These are phyloP conservation scores for Phenoliferia sp. DNA, from an alignment of 1,284 basidiomycete species.

Conservation along the genomic window DNA sequence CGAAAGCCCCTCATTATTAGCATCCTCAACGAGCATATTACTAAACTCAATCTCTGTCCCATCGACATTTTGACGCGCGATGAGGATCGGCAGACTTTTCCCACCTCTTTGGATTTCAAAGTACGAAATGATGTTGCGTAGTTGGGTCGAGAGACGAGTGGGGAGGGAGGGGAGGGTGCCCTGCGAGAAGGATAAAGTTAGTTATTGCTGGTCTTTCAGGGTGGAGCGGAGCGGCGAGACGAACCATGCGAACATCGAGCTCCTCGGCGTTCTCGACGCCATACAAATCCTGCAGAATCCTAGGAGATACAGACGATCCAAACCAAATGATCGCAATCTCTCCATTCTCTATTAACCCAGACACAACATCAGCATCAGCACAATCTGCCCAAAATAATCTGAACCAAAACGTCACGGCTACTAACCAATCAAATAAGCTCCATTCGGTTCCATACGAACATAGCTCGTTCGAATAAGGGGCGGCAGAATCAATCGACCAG, in stretches of 20 bases:
- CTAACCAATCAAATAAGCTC: constrained; percentile 83
- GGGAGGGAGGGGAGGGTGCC: constrained; percentile 66
- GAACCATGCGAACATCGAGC: constrained; percentile 68
- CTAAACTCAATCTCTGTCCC: constrained; percentile 92
- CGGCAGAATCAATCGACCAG: constrained; percentile 61
- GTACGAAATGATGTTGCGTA: constrained; percentile 73
- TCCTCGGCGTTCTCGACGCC: constrained; percentile 71
- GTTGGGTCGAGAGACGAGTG: constrained; percentile 74
- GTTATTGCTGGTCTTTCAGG: not conserved
- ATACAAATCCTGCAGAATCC: constrained; percentile 78
- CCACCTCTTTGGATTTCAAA: constrained; percentile 61
- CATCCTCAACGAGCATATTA: constrained; percentile 94
- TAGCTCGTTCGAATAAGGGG: constrained; percentile 79
- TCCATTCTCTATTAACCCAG: constrained; percentile 66
- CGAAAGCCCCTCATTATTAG: constrained; percentile 89
- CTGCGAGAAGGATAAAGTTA: constrained; percentile 43
- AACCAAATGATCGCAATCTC: constrained; percentile 89
- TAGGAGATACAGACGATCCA: constrained; percentile 73
- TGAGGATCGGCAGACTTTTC: constrained; percentile 59
- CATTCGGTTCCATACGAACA: constrained; percentile 81
- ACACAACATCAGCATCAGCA: too few relatives aligned
- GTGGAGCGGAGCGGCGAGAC: constrained; percentile 26
- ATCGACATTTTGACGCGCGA: constrained; percentile 90
- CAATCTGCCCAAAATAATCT: too few relatives aligned
- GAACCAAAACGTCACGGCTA: constrained; percentile 16